phyloP scores from a whole-genome alignment of 2,329 filamentous ascomycete genomes.

The Thelonectria discophora region DNA sequence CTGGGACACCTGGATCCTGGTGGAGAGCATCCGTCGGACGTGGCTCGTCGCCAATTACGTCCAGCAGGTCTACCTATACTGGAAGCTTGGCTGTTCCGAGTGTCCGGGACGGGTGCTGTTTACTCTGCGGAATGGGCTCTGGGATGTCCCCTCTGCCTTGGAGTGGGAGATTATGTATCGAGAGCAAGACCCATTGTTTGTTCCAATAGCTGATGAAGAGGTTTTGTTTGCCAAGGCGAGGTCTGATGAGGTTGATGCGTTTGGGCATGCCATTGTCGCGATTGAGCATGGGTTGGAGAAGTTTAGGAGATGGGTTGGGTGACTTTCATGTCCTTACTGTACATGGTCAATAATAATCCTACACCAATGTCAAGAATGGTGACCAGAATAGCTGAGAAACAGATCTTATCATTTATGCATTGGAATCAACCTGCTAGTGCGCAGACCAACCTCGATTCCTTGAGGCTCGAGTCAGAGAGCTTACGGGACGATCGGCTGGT shows the following conservation, averaged over 20 bases:
- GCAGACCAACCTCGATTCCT: too few relatives aligned
- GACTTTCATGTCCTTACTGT: too few relatives aligned
- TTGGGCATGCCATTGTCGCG: neutral
- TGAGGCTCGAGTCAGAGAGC: too few relatives aligned
- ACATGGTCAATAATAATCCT: too few relatives aligned
- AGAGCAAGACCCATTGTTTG: neutral
- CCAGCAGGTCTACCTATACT: slow-evolving; percentile 39
- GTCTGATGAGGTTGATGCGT: neutral
- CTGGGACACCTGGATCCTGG: slow-evolving; percentile 44
- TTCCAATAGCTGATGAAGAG: neutral
- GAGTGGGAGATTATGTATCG: slow-evolving; percentile 15
- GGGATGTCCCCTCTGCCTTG: slow-evolving; percentile 41
- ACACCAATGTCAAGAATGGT: too few relatives aligned
- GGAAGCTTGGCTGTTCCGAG: slow-evolving; percentile 40
- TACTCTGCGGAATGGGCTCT: slow-evolving; percentile 42
- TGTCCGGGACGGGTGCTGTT: slow-evolving; percentile 42
- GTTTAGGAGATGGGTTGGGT: neutral
- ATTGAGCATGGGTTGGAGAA: neutral
- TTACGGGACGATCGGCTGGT: too few relatives aligned
- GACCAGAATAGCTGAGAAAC: too few relatives aligned
- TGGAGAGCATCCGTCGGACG: slow-evolving; percentile 44
- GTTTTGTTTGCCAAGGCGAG: neutral
- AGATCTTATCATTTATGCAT: too few relatives aligned
- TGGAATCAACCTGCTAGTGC: too few relatives aligned
- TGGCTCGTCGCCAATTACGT: slow-evolving; percentile 38